A percentile compares a stretch with the other conserved stretches of the same genome.
Conservation (phyloP, 2,329 filamentous ascomycete genomes). For the Aspergillus pseudonomiae region DNA sequence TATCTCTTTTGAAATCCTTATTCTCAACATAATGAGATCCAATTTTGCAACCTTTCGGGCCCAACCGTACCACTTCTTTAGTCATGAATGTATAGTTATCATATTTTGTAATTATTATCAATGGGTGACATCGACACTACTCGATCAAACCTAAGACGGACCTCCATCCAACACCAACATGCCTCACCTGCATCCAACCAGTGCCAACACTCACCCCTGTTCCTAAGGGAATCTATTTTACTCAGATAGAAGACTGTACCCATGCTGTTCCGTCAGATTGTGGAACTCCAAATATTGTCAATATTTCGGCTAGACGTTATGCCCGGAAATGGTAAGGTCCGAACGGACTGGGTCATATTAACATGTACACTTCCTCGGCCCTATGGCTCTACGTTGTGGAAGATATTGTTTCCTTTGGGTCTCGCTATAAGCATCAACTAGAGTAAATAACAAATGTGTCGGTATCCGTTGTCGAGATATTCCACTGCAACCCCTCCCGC, state of each 20-base stretch:
- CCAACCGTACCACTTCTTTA: not conserved
- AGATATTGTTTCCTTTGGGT: not conserved
- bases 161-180: not conserved
- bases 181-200: not conserved
- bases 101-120: not conserved
- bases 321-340: not conserved
- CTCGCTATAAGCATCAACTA: not conserved
- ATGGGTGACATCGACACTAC: not conserved
- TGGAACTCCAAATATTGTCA: not conserved
- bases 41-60: not conserved
- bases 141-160: not conserved
- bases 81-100: not conserved
- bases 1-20: not conserved
- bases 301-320: not conserved
- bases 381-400: not conserved
- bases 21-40: too few species aligned
- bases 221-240: not conserved
- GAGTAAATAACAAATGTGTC: not conserved
- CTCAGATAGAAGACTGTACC: not conserved
- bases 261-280: not conserved
- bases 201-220: not conserved
- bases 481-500: not conserved
- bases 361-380: not conserved
- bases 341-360: not conserved
- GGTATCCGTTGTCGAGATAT: not conserved